Conservation (phyloP, 495 filamentous ascomycete genomes). For the Aspergillus indologenus region DNA sequence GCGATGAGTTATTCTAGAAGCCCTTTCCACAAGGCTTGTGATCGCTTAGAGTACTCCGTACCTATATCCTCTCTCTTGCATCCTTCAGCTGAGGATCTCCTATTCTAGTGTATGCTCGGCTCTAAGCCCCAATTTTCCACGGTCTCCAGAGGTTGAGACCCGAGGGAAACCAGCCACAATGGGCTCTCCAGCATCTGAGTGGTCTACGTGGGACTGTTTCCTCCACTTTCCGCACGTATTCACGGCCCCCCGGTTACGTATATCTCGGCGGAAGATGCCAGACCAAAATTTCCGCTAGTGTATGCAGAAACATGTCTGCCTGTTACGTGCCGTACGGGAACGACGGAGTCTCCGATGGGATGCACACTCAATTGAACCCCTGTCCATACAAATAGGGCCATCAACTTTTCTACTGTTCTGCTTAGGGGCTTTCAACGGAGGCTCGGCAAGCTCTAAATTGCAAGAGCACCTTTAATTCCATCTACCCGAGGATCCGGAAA, state of each 20-base stretch:
- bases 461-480: background rate
- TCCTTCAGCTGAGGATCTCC: too few species aligned
- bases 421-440: background rate
- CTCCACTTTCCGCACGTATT: slow-evolving; percentile 5
- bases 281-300: slow-evolving; percentile 5
- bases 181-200: background rate
- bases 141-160: background rate
- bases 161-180: background rate
- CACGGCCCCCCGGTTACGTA: slow-evolving; percentile 5
- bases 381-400: background rate
- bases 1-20: slow-evolving; percentile 5
- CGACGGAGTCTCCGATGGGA: background rate
- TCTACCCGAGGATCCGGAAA: background rate
- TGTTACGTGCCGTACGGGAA: background rate
- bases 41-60: too few species aligned
- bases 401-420: too few species aligned
- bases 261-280: background rate
- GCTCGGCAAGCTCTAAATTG: background rate
- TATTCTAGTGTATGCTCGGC: background rate
- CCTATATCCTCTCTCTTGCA: background rate
- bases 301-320: slow-evolving; percentile 2
- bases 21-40: slow-evolving; percentile 1
- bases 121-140: background rate
- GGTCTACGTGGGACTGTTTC: background rate
- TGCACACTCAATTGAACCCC: background rate